Conservation (phyloP, 306 rosid species). For the Trifolium pratense region DNA sequence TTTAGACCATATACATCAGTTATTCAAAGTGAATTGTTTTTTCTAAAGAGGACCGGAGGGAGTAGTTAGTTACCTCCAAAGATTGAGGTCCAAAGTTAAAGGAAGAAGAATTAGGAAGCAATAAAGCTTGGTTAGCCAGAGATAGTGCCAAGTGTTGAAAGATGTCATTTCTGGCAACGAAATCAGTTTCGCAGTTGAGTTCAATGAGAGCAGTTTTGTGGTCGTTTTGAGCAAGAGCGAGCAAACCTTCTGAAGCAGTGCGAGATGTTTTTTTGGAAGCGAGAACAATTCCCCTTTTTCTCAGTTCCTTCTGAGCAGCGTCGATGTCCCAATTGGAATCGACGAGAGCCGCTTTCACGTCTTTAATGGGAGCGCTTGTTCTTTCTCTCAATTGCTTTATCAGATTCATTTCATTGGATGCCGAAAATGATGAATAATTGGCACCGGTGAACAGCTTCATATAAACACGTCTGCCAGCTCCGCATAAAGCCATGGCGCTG, state of each 20-base stretch:
- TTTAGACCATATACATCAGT: slow-evolving; percentile 29
- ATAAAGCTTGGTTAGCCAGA: slow-evolving; percentile 76
- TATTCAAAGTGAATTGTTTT: too few relatives aligned
- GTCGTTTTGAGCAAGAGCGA: slow-evolving; percentile 72
- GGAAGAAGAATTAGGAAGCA: slow-evolving; percentile 45
- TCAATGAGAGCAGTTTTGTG: slow-evolving; percentile 73
- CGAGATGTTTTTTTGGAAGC: slow-evolving; percentile 84
- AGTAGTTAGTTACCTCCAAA: slow-evolving; percentile 54
- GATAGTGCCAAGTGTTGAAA: slow-evolving; percentile 81
- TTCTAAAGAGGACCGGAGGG: too few relatives aligned
- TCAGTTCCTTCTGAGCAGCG: slow-evolving; percentile 79
- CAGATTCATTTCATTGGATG: slow-evolving; percentile 49
- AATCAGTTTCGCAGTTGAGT: slow-evolving; percentile 95
- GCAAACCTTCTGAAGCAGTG: slow-evolving; percentile 82
- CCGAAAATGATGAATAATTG: background rate
- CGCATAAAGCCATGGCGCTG: slow-evolving; percentile 15
- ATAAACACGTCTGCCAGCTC: slow-evolving; percentile 23
- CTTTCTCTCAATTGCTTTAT: slow-evolving; percentile 78
- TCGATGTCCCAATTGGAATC: slow-evolving; percentile 90
- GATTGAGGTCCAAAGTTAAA: slow-evolving; percentile 65
- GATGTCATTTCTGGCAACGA: slow-evolving; percentile 90
- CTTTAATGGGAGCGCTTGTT: slow-evolving; percentile 88
- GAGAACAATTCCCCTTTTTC: slow-evolving; percentile 77
- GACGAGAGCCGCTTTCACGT: slow-evolving; percentile 83
- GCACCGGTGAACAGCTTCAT: background rate